Percentiles rank a stretch among this genome's conserved stretches.
These are phyloP conservation scores for Ogataea degrootiae DNA, from an alignment of 805 yeast species.

Conservation along the genomic window DNA sequence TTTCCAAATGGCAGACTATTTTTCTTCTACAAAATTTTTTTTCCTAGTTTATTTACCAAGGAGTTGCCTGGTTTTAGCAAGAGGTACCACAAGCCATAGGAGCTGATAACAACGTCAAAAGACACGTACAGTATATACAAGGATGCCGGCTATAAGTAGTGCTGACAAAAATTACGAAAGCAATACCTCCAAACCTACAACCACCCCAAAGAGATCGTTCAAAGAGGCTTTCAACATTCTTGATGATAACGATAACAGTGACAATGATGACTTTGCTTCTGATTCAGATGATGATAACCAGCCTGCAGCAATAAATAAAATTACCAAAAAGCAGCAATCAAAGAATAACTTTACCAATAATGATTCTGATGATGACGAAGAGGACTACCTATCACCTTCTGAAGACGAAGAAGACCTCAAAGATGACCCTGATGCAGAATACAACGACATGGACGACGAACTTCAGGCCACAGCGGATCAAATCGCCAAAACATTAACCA, in stretches of 20 bases:
- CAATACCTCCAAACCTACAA: no score
- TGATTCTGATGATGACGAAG: constrained; percentile 9
- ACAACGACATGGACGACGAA: constrained; percentile 7
- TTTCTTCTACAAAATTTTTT: no score
- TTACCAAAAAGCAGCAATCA: constrained; percentile 7
- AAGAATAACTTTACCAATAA: constrained; percentile 5
- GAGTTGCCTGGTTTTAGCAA: no score
- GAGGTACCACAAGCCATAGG: no score
- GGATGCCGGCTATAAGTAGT: no score
- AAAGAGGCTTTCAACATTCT: constrained; percentile 7
- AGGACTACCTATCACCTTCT: constrained; percentile 1
- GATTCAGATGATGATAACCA: constrained; percentile 4
- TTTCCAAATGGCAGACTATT: no score
- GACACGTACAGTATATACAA: no score
- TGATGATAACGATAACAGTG: constrained; percentile 2
- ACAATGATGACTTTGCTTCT: constrained; percentile 7
- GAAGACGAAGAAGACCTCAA: constrained; percentile 9
- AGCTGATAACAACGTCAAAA: no score
- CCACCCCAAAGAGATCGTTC: constrained; percentile 4
- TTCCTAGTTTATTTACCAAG: no score
- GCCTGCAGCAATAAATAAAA: constrained; percentile 3
- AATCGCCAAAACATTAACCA: constrained; percentile 13
- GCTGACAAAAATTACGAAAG: no score
- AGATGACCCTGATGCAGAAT: not conserved
- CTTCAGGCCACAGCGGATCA: constrained; percentile 5